Percentiles rank a stretch among this genome's conserved stretches.
Conservation (phyloP, 2,329 filamentous ascomycete genomes). For the Fusarium sororula region DNA sequence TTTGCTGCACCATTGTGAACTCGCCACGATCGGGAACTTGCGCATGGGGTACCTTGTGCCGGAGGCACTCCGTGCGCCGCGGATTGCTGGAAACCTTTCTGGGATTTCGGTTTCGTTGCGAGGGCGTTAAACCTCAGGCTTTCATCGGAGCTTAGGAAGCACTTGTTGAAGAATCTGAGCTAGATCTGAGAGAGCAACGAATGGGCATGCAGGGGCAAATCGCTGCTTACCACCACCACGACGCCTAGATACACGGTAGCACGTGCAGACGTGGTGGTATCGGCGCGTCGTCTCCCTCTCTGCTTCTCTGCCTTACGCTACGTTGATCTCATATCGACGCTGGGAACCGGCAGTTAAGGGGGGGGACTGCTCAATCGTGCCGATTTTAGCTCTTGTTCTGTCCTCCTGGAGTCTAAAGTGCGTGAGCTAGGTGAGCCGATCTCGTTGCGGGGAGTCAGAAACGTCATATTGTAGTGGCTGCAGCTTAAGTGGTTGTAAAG, state of each 20-base stretch:
- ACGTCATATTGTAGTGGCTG: conserved; percentile 23
- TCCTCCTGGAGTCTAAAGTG: background rate
- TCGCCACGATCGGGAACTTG: conserved; percentile 30
- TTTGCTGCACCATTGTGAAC: conserved; percentile 1
- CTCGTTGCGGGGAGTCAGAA: background rate
- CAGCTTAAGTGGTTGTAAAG: background rate
- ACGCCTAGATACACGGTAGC: background rate
- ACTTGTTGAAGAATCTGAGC: conserved; percentile 16
- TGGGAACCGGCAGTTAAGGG: background rate
- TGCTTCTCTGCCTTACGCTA: background rate
- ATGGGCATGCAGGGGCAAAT: conserved; percentile 1
- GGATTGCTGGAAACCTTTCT: background rate
- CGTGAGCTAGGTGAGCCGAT: conserved; percentile 17
- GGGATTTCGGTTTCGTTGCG: conserved; percentile 16
- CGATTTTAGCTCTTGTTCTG: conserved; percentile 11
- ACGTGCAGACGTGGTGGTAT: conserved; percentile 1
- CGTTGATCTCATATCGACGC: conserved; percentile 25
- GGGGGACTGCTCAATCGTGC: background rate
- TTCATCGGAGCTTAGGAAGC: conserved; percentile 1
- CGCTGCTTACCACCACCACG: background rate
- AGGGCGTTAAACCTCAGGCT: conserved; percentile 13
- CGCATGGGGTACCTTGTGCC: background rate
- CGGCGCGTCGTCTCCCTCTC: background rate
- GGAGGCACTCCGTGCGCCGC: background rate
- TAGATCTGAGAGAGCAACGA: conserved; percentile 21